A percentile compares a stretch with the other conserved stretches of the same genome.
phyloP scores from a whole-genome alignment of 2,329 filamentous ascomycete species.

The Lecanicillium sp. region DNA sequence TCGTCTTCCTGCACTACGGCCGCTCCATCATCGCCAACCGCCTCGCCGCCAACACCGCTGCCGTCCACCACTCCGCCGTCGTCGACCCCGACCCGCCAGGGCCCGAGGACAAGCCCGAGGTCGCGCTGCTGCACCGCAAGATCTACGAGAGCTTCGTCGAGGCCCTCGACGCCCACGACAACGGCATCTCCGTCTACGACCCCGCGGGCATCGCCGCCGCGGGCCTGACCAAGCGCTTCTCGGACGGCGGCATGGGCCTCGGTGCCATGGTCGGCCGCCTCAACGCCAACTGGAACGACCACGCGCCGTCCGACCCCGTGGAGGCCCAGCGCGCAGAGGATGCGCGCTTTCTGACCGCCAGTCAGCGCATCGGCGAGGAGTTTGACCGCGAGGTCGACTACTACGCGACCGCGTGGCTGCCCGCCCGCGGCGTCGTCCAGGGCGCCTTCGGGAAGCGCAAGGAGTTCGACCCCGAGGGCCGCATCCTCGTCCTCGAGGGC shows the following conservation, averaged over 20 bases:
- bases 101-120: constrained; percentile 59
- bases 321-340: constrained; percentile 59
- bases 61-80: constrained; percentile 27
- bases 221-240: constrained; percentile 75
- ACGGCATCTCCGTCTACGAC: constrained; percentile 83
- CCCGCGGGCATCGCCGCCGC: constrained; percentile 60
- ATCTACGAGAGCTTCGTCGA: constrained; percentile 92
- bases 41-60: constrained; percentile 39
- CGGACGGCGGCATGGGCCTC: constrained; percentile 74
- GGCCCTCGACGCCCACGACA: constrained; percentile 95
- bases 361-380: constrained; percentile 78
- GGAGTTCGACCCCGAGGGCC: constrained; percentile 65
- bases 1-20: constrained; percentile 96
- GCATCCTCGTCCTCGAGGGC: constrained; percentile 71
- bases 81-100: constrained; percentile 34
- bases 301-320: constrained; percentile 42
- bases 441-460: constrained; percentile 65
- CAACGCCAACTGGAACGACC: constrained; percentile 78
- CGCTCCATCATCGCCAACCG: constrained; percentile 66
- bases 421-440: constrained; percentile 73
- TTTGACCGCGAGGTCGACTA: constrained; percentile 78
- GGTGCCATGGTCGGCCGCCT: constrained; percentile 75
- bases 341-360: constrained; percentile 69
- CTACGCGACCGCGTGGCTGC: constrained; percentile 74
- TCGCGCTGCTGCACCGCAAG: constrained; percentile 75